A percentile compares a stretch with the other conserved stretches of the same genome.
These are phyloP conservation scores for Alternaria ethzedia DNA, from an alignment of 2,329 filamentous ascomycete genomes.

Conservation along the genomic window DNA sequence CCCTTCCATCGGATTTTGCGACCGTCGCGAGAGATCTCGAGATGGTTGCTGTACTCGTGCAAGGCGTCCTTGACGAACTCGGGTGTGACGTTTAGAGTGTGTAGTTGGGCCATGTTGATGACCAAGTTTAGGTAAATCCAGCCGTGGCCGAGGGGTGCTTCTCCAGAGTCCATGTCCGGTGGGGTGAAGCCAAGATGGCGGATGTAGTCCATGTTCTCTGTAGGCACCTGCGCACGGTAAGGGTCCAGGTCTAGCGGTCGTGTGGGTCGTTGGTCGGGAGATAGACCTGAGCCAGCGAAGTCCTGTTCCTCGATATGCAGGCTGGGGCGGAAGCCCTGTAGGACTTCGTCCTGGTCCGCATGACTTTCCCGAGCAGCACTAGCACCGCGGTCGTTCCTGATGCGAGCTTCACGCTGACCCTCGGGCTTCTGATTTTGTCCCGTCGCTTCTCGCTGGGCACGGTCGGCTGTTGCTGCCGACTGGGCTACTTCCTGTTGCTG, in stretches of 20 bases:
- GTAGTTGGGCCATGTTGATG: conserved; percentile 81
- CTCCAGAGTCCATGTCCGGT: conserved; percentile 58
- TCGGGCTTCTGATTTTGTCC: conserved; percentile 47
- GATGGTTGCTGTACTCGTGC: conserved; percentile 71
- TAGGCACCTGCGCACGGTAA: conserved; percentile 74
- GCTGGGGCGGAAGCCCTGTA: conserved; percentile 26
- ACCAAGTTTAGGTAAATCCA: conserved; percentile 86
- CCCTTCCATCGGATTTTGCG: conserved; percentile 82
- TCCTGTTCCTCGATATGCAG: conserved; percentile 33
- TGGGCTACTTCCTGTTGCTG: conserved; percentile 65
- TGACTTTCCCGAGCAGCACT: conserved; percentile 25
- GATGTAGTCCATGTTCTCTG: conserved; percentile 81
- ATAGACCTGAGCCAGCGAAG: conserved; percentile 41
- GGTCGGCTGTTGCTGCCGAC: conserved; percentile 58
- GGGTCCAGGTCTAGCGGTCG: conserved; percentile 78
- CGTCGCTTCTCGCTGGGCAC: conserved; percentile 48
- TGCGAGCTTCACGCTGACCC: conserved; percentile 55
- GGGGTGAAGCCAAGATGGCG: conserved; percentile 73
- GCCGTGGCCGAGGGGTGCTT: conserved; percentile 70
- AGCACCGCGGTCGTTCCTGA: conserved; percentile 44
- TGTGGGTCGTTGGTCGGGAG: conserved; percentile 76
- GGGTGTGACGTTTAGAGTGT: conserved; percentile 82
- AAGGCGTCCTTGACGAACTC: conserved; percentile 78
- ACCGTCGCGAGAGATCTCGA: conserved; percentile 79
- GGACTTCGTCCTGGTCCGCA: conserved; percentile 15